A percentile compares a stretch with the other conserved stretches of the same genome.
phyloP scores from a whole-genome alignment of 106 monocot genomes.

The Posidonia australis region DNA sequence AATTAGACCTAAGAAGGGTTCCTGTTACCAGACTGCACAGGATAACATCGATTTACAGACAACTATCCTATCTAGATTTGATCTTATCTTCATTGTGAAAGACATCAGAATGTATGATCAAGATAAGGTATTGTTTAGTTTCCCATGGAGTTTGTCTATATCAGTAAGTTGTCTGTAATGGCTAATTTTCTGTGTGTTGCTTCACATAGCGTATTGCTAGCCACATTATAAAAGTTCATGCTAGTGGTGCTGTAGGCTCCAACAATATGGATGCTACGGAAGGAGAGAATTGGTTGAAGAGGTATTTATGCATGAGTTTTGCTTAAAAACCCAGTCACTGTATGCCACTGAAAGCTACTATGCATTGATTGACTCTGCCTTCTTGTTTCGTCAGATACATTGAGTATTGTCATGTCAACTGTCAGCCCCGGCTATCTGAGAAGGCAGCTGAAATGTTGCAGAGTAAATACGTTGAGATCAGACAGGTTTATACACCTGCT shows the following conservation, averaged over 20 bases:
- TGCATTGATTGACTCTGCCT: neutral
- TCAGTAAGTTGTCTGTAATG: neutral
- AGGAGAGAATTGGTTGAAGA: slow-evolving; percentile 93
- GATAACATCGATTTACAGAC: slow-evolving; percentile 99
- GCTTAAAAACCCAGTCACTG: neutral
- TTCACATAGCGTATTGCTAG: slow-evolving; percentile 62
- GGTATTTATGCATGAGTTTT: slow-evolving; percentile 23
- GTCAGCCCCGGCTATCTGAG: slow-evolving; percentile 76
- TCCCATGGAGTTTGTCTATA: slow-evolving; percentile 1
- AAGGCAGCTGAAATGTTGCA: slow-evolving; percentile 86
- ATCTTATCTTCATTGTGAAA: slow-evolving; percentile 97
- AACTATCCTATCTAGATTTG: slow-evolving; percentile 97
- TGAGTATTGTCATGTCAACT: slow-evolving; percentile 66
- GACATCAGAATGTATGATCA: slow-evolving; percentile 75
- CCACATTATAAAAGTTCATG: slow-evolving; percentile 97
- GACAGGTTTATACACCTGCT: slow-evolving; percentile 46
- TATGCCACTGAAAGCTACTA: neutral
- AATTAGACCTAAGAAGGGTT: neutral
- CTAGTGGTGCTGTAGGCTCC: slow-evolving; percentile 66
- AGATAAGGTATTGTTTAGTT: slow-evolving; percentile 50
- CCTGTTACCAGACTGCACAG: slow-evolving; percentile 70
- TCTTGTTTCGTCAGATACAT: slow-evolving; percentile 49
- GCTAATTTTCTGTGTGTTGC: neutral
- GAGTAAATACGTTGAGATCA: slow-evolving; percentile 90
- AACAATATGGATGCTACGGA: slow-evolving; percentile 47